A percentile compares a stretch with the other conserved stretches of the same genome.
phyloP scores from a whole-genome alignment of 2,329 filamentous ascomycete genomes.

The Thelonectria rubi region DNA sequence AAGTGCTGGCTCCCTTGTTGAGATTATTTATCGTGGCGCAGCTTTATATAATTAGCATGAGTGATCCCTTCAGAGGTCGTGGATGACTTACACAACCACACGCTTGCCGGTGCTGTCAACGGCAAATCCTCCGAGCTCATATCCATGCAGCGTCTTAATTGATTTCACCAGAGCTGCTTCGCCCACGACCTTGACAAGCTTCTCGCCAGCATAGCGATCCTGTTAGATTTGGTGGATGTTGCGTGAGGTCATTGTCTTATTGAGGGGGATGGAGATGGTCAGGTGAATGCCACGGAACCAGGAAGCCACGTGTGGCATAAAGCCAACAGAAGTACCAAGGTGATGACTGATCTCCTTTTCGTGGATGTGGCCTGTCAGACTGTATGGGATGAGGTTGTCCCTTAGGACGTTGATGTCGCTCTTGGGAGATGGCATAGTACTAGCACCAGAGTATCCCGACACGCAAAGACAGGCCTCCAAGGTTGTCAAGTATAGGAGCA shows the following conservation, averaged over 20 bases:
- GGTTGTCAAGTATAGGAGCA: slow-evolving; percentile 77
- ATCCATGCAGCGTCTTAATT: slow-evolving; percentile 84
- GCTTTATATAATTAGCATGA: too few species aligned
- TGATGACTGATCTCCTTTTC: slow-evolving; percentile 88
- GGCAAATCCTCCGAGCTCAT: slow-evolving; percentile 96
- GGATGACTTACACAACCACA: too few species aligned
- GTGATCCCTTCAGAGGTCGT: too few species aligned
- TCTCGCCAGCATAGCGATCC: slow-evolving; percentile 94
- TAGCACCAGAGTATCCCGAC: slow-evolving; percentile 67
- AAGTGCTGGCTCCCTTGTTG: slow-evolving; percentile 1
- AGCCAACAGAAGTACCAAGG: too few species aligned
- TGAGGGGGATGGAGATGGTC: slow-evolving; percentile 89
- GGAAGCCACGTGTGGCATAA: too few species aligned
- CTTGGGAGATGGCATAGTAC: slow-evolving; percentile 86
- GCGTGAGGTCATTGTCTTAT: slow-evolving; percentile 85
- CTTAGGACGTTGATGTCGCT: slow-evolving; percentile 86
- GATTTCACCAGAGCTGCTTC: slow-evolving; percentile 87
- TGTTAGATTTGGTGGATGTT: slow-evolving; percentile 96
- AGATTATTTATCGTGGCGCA: slow-evolving; percentile 12
- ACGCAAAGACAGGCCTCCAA: slow-evolving; percentile 82
- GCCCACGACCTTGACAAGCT: slow-evolving; percentile 90
- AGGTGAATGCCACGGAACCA: slow-evolving; percentile 98
- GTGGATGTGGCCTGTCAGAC: slow-evolving; percentile 67
- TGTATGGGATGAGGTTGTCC: slow-evolving; percentile 76
- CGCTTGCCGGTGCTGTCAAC: slow-evolving; percentile 87